These are phyloP conservation scores for Ophiocordyceps camponoti-rufipedis DNA, from an alignment of 2,329 filamentous ascomycete genomes.

Conservation along the genomic window DNA sequence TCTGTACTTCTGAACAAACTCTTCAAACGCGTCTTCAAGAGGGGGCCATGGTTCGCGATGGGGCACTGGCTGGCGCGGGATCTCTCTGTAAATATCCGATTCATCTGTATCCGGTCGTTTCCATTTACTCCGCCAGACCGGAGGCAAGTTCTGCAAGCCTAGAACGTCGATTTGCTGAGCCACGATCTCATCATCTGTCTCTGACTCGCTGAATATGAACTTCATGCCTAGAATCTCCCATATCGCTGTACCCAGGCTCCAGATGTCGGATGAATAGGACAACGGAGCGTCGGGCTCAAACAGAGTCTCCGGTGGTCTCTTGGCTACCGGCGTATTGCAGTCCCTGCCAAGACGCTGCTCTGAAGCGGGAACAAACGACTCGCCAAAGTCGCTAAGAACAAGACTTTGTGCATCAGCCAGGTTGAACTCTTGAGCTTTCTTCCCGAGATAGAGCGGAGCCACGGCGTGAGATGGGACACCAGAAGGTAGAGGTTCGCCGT, in stretches of 20 bases:
- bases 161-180: conserved; percentile 8
- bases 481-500: conserved; percentile 8
- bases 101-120: not conserved
- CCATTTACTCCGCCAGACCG: not conserved
- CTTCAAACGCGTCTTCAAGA: conserved; percentile 11
- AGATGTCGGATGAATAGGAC: conserved; percentile 5
- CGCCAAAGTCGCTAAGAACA: conserved; percentile 16
- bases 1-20: conserved; percentile 8
- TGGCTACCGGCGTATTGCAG: conserved; percentile 5
- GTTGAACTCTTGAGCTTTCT: conserved; percentile 10
- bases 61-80: not conserved
- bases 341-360: conserved; percentile 7
- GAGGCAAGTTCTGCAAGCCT: not conserved
- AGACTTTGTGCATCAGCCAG: conserved; percentile 9
- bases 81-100: not conserved
- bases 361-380: conserved; percentile 10
- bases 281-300: not conserved
- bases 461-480: conserved; percentile 10
- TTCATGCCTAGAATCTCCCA: conserved; percentile 9
- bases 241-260: conserved; percentile 6
- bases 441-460: conserved; percentile 8
- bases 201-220: conserved; percentile 6
- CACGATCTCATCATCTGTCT: conserved; percentile 5
- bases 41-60: conserved; percentile 6
- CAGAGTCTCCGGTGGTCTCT: not conserved